Conservation (phyloP, 1,139 yeast species). For the Pichia sp. region DNA sequence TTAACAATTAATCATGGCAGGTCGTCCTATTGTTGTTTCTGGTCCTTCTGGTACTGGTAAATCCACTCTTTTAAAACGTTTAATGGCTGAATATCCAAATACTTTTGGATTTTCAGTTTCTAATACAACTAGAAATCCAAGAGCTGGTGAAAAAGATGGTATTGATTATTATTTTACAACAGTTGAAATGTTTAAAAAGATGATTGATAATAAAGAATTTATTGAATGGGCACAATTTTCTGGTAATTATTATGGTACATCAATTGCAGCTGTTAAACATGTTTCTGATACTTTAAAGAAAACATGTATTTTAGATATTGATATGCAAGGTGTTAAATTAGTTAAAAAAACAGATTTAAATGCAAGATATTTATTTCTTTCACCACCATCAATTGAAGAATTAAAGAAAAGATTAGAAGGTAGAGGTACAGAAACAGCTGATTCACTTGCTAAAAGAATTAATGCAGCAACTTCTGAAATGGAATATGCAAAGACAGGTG, state of each 20-base stretch:
- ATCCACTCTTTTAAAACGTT: conserved; percentile 83
- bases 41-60: conserved; percentile 99
- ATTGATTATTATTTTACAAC: conserved; percentile 82
- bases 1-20: conserved; percentile 25
- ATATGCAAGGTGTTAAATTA: conserved; percentile 96
- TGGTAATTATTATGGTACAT: conserved; percentile 95
- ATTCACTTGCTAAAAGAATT: conserved; percentile 75
- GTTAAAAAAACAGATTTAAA: conserved; percentile 78
- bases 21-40: conserved; percentile 87
- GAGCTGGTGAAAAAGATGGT: conserved; percentile 88
- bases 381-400: conserved; percentile 86
- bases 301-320: conserved; percentile 89
- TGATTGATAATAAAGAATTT: conserved; percentile 70
- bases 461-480: conserved; percentile 83
- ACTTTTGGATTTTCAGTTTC: conserved; percentile 92
- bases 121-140: conserved; percentile 86
- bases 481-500: conserved; percentile 84
- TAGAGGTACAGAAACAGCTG: conserved; percentile 93
- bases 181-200: conserved; percentile 68
- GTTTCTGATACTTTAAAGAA: conserved; percentile 53
- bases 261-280: conserved; percentile 76
- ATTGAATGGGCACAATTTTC: conserved; percentile 98
- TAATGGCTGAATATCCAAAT: conserved; percentile 85
- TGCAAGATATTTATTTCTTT: conserved; percentile 79
- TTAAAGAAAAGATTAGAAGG: conserved; percentile 68